Evolutionary conservation across 768 basidiomycete species (phyloP).

Genomic region (Candolleomyces efflorescens): DNA sequence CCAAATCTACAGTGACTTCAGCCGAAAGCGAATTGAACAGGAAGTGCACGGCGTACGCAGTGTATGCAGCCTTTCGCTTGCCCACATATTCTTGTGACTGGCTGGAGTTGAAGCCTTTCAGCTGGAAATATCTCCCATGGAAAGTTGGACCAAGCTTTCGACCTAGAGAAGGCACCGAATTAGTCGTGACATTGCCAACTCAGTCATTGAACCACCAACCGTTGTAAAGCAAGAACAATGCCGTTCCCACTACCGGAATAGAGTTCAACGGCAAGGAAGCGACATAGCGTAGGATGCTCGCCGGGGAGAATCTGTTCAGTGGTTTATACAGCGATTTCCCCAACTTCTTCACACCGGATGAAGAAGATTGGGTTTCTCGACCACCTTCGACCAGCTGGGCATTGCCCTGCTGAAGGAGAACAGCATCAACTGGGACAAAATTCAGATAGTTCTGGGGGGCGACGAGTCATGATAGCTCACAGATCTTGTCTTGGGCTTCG

Average conservation of each 20-base stretch:
- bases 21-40: not conserved
- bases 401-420: conserved; percentile 31
- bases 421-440: conserved; percentile 28
- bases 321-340: conserved; percentile 48
- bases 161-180: conserved; percentile 19
- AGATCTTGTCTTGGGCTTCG: conserved; percentile 34
- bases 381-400: conserved; percentile 26
- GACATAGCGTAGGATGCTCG: conserved; percentile 52
- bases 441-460: not conserved
- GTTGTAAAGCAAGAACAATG: conserved; percentile 54
- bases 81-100: conserved; percentile 44
- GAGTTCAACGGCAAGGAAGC: conserved; percentile 64
- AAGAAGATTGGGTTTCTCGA: conserved; percentile 27
- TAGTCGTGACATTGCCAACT: conserved; percentile 1
- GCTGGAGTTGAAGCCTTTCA: conserved; percentile 47
- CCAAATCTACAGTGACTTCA: conserved; percentile 43
- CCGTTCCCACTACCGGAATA: conserved; percentile 62
- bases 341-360: conserved; percentile 37
- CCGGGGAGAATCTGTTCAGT: conserved; percentile 37
- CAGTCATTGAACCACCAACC: conserved; percentile 21
- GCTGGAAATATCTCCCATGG: conserved; percentile 66
- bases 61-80: conserved; percentile 53
- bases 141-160: conserved; percentile 48
- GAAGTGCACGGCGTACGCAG: conserved; percentile 41
- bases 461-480: conserved; percentile 18